phyloP scores from a whole-genome alignment of 225 moss, liverwort and hornwort species.

The Physcomitrellopsis africana region DNA sequence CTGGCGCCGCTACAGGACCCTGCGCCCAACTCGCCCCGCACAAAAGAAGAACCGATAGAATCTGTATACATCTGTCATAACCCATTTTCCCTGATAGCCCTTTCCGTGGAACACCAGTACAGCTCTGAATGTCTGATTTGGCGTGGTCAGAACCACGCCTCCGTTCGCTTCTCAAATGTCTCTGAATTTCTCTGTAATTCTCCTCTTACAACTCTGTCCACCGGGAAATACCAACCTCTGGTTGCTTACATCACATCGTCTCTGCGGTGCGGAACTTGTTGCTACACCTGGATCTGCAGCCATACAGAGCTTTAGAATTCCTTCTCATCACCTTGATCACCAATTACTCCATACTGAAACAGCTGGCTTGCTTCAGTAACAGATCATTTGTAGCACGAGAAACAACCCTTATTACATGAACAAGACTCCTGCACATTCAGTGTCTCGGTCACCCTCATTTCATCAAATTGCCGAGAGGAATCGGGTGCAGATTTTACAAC shows the following conservation, averaged over 20 bases:
- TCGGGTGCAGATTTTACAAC: too few relatives aligned
- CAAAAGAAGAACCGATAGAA: conserved; percentile 30
- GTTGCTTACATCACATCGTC: conserved; percentile 25
- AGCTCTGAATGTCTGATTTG: not conserved
- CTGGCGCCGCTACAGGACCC: conserved; percentile 29
- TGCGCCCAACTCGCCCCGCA: conserved; percentile 32
- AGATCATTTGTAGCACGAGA: too few relatives aligned
- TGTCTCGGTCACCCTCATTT: too few relatives aligned
- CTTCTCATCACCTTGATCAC: not conserved
- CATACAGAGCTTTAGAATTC: conserved; percentile 17
- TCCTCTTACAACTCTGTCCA: not conserved
- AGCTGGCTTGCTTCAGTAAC: too few relatives aligned
- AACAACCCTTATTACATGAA: too few relatives aligned
- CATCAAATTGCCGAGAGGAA: too few relatives aligned
- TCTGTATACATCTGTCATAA: conserved; percentile 16
- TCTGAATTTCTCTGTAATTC: not conserved
- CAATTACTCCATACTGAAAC: too few relatives aligned
- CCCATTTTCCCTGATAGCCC: conserved; percentile 37
- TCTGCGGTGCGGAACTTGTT: not conserved
- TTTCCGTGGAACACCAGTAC: conserved; percentile 15
- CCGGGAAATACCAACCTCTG: not conserved
- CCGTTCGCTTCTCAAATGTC: not conserved
- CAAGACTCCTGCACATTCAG: too few relatives aligned
- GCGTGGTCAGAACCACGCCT: conserved; percentile 48
- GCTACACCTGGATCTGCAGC: conserved; percentile 35